Base-by-base conservation (phyloP, 768 basidiomycete species). In the Boletales sp. region DNA sequence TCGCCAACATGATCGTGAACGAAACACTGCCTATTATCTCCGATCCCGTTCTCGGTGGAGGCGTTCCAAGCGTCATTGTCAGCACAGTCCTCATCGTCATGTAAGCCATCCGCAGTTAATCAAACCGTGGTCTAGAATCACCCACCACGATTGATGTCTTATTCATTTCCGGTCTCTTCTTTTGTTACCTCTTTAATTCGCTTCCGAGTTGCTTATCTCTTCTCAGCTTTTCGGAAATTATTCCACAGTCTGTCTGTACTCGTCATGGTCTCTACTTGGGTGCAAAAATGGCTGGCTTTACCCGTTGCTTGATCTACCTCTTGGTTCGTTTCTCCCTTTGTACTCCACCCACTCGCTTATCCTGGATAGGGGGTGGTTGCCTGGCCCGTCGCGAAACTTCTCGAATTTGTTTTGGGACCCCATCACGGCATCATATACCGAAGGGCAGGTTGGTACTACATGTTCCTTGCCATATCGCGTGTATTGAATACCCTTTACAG, bases 391-490 rank as follows among this genome's bases (percentile, higher is more conserved):
- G 88, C 92, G 0, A 91, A 90, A 62, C 59, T 94, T 0, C 76
- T 94, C 9, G 87, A 92, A 59, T 78, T 81, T 50, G 79, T 78
- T 4, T 77, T 95, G 5, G 92, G 92, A 6, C 71, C 84, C 0
- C 90, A 94, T 65, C 90, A 93, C 61, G 93, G 93, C 19, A 91
- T 94, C 63, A 91, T 94, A 43, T 95, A 94, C 59, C 80, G 92
- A 8, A 79, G 91, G 47, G 81, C 78, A 50, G 81, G 80, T 79
- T 10, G 6, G 67, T 52, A 14, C n/a, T 1, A 32, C 0, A 2
- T 34, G 11, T 13, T 40, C 15, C 3, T 28, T 8, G 3, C n/a
- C 38, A 13, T 30, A n/a, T 25, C n/a, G 5, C 7, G 4, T 12
- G 25, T 21, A 13, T 34, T 41, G 3, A 46, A 18, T 10, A 15